A percentile compares a stretch with the other conserved stretches of the same genome.
These are phyloP conservation scores for Diaporthe sp. DNA, from an alignment of 2,329 filamentous ascomycete species.

Conservation along the genomic window DNA sequence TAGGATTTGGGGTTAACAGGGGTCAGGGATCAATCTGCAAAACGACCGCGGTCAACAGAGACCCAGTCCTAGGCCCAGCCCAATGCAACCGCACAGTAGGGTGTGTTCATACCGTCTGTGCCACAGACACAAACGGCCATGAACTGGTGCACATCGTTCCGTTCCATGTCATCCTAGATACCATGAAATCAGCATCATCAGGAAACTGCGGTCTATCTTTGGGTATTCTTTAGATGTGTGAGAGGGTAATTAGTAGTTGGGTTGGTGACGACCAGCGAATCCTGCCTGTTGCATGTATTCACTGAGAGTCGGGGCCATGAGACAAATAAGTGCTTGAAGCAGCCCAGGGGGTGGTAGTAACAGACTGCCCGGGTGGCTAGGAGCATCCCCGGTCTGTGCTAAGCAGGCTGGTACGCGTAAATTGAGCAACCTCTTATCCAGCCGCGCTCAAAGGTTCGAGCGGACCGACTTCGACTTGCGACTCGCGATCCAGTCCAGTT, in stretches of 20 bases:
- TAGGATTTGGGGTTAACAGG: too few relatives aligned
- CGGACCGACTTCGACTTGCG: not conserved
- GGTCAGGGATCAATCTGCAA: too few relatives aligned
- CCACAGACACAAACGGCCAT: too few relatives aligned
- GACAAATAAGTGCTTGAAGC: not conserved
- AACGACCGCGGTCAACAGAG: too few relatives aligned
- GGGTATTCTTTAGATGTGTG: too few relatives aligned
- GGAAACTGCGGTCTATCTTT: too few relatives aligned
- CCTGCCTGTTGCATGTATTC: conserved; percentile 29
- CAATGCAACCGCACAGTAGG: too few relatives aligned
- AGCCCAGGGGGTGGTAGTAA: not conserved
- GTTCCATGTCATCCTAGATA: too few relatives aligned
- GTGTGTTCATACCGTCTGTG: too few relatives aligned
- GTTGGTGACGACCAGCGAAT: conserved; percentile 31
- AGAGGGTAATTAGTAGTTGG: conserved; percentile 27
- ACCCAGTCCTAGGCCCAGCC: too few relatives aligned
- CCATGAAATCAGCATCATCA: too few relatives aligned
- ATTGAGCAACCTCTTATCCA: not conserved
- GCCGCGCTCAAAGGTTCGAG: not conserved
- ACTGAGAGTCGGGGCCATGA: not conserved
- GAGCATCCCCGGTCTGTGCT: not conserved
- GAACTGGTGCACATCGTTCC: too few relatives aligned
- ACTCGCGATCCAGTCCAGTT: not conserved
- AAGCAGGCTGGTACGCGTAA: not conserved
- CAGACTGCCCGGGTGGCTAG: accelerated